Evolutionary conservation across 306 rosid genomes (phyloP), one percentile per base, ranked within the genome.

Genomic region (Vigna angularis): DNA sequence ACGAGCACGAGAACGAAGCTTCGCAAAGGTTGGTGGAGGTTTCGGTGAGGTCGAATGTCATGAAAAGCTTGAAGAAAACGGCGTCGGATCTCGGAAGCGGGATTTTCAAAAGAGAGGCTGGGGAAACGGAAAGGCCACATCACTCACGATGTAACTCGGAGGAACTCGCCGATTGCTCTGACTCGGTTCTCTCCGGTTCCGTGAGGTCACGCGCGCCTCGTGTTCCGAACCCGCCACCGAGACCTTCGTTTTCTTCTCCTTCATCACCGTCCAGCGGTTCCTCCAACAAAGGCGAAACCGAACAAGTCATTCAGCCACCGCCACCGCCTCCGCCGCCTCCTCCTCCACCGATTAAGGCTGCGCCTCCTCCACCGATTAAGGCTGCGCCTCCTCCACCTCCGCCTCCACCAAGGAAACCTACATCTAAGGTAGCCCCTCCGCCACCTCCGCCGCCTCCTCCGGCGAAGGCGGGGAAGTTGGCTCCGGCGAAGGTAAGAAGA

Each of bases 171-270:
- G 94, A 95, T 65, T 71, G 96, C 14, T 42, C 87, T 42, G 82
- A 83, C 77, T 77, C 89, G 3, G 88, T 68, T 34, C 63, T 89
- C 12, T 18, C 83, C 42, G 68, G 14, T 36, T 59, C 26, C 1
- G 77, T 90, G 72, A 89, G 92, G 86, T 93, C 99, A 26, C 91
- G 98, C 9, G 79, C 53, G 36, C 97, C 99, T 16, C 86, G 99
- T 74, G 94, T 96, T 74, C 98, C 99, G 4, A 96, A 96, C 57
- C 99, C 99, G 16, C 99, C 99, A 14, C 99, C 99, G 20, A 85
- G 74, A 42, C 97, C 91, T 0, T 82, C 85, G 3, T 76, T 87
- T 0, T 82, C 89, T 3, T 79, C 88, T 1, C 81, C 88, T 12
- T 10, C 90, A 2, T 68, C 81, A 0, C 70, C 80, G 0, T 50